These are phyloP conservation scores for Amylocarpus encephaloides DNA, from an alignment of 2,329 filamentous ascomycete species.

Conservation along the genomic window DNA sequence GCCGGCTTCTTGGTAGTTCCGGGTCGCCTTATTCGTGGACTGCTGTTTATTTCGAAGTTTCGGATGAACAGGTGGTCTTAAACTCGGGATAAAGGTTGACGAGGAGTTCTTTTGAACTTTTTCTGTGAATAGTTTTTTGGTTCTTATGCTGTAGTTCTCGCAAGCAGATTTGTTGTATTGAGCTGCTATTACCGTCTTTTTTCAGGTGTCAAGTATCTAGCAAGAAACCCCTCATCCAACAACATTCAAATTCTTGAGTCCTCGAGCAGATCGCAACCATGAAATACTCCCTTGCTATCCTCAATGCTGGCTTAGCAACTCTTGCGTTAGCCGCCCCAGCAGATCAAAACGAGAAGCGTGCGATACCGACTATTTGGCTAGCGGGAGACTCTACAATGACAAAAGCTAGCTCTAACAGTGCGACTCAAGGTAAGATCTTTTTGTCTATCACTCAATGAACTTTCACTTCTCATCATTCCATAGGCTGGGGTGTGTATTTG, in stretches of 20 bases:
- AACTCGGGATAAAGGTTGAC: background rate
- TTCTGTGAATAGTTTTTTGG: background rate
- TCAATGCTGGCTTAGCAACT: conserved; percentile 20
- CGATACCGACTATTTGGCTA: conserved; percentile 42
- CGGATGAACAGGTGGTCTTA: background rate
- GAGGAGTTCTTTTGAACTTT: background rate
- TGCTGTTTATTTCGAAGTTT: background rate
- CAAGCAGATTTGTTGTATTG: background rate
- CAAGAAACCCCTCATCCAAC: too few relatives aligned
- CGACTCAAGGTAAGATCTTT: conserved; percentile 34
- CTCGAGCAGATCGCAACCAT: conserved; percentile 5
- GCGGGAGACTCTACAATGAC: conserved; percentile 60
- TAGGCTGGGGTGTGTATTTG: conserved; percentile 60
- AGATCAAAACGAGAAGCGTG: conserved; percentile 12
- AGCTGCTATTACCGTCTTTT: too few relatives aligned
- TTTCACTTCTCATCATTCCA: conserved; percentile 11
- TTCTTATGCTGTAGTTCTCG: background rate
- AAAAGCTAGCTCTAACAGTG: conserved; percentile 37
- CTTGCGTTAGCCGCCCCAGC: conserved; percentile 17
- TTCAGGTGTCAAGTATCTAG: too few relatives aligned
- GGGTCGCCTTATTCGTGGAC: background rate
- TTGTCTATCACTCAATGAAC: background rate
- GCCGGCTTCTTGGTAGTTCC: too few relatives aligned
- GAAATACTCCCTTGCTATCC: conserved; percentile 12
- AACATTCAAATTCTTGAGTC: too few relatives aligned